These are phyloP conservation scores for Phaseolus lunatus DNA, from an alignment of 306 rosid species.

Conservation along the genomic window DNA sequence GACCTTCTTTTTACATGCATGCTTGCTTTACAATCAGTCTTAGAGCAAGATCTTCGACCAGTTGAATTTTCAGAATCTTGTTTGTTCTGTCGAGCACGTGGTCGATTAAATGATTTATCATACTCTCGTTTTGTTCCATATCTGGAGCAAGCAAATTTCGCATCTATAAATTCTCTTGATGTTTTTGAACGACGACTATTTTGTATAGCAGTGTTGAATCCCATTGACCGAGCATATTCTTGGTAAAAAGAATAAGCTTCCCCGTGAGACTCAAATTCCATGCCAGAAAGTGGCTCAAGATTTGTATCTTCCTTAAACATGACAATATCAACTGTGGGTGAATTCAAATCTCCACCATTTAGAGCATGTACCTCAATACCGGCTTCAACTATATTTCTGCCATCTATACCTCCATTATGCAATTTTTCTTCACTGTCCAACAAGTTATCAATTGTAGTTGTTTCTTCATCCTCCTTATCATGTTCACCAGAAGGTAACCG, in stretches of 20 bases:
- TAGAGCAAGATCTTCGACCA: slow-evolving; percentile 93
- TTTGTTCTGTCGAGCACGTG: slow-evolving; percentile 91
- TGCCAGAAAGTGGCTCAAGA: slow-evolving; percentile 98
- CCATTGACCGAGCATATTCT: slow-evolving; percentile 98
- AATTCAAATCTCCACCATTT: slow-evolving; percentile 84
- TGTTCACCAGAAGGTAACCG: slow-evolving; percentile 93
- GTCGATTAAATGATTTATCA: slow-evolving; percentile 83
- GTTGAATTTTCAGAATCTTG: slow-evolving; percentile 89
- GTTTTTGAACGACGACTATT: slow-evolving; percentile 98
- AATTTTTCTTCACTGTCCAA: slow-evolving; percentile 80
- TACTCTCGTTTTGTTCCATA: slow-evolving; percentile 98
- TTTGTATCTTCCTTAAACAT: slow-evolving; percentile 87
- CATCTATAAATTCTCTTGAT: slow-evolving; percentile 97
- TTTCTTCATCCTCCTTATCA: slow-evolving; percentile 84
- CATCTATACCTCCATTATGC: slow-evolving; percentile 75
- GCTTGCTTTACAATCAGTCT: slow-evolving; percentile 98
- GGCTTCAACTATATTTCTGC: slow-evolving; percentile 65
- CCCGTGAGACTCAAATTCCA: slow-evolving; percentile 97
- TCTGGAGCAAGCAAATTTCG: slow-evolving; percentile 98
- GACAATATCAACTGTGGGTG: slow-evolving; percentile 68
- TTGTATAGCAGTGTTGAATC: slow-evolving; percentile 97
- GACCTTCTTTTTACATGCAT: slow-evolving; percentile 98
- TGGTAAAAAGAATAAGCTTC: slow-evolving; percentile 98
- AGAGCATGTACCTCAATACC: slow-evolving; percentile 66
- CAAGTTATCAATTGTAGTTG: slow-evolving; percentile 72